Evolutionary conservation across 2,329 filamentous ascomycete species (phyloP), one percentile per base, ranked within the genome.

Genomic region (Gaeumannomyces sp.): DNA sequence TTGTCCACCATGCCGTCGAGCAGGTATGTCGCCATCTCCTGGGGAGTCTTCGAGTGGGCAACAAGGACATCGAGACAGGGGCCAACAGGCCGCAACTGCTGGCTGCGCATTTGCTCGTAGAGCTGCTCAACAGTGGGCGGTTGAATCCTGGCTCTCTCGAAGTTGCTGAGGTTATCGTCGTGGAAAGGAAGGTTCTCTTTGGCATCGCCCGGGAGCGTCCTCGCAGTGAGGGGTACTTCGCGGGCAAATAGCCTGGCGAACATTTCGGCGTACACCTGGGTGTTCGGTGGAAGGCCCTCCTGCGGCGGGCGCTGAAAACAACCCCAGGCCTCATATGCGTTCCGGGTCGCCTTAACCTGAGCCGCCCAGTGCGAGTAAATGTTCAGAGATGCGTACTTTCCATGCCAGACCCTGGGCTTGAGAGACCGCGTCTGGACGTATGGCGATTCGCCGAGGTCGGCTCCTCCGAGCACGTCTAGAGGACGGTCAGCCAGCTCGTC

Each of bases 321-420:
- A 6, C 76, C 77, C 86, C 86, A 89, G 4, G 86, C 86, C 70
- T 89, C 86, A 65, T 83, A 79, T 1, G 81, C 76, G 69, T 88
- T 87, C 29, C 86, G 80, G 6, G 86, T 89, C 0, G 86, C 81
- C 67, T 77, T 79, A 57, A 89, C 79, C 33, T 79, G 81, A 65
- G 83, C 81, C 50, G 83, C 83, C 86, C 86, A 89, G 6, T 66
- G 67, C 5, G 70, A 70, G 61, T 72, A 77, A 16, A 76, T 73
- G 70, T 74, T 83, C 69, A 69, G 63, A 25, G 65, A 70, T n/a
- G 73, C 67, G 4, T 67, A 65, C 0, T 67, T 56, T 4, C 69
- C 73, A 2, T 66, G 70, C 74, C 72, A 76, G 27, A 73, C 69
- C 14, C 66, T 73, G 2, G 75, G 76, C 4, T 72, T 65, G 25